Base-by-base conservation (phyloP, 192 early-diverging fungal genomes). In the Gamsiella multidivaricata region DNA sequence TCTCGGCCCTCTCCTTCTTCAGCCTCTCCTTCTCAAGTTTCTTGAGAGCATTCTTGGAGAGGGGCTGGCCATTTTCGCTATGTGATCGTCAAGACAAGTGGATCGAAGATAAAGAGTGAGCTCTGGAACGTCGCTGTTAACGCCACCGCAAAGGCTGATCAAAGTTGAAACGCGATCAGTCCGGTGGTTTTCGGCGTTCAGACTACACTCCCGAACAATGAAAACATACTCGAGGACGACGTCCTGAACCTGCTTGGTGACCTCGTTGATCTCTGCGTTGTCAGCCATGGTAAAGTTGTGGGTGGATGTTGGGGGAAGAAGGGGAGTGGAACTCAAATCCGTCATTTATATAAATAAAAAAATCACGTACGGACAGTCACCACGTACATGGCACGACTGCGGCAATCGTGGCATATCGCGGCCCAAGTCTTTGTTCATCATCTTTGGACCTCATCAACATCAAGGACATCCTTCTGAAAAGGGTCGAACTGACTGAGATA, bases 1-100 rank as follows among this genome's bases (percentile, higher is more conserved):
- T 82, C 14, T 83, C 90, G 9, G 88, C 91, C 28, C 85, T 86
- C 55, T 88, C 86, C 70, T 91, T 93, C 92, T 97, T 98, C 75
- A 96, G 92, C 46, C 85, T 83, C 80, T 96, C 90, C 84, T 95
- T 95, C 67, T 94, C 90, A 15, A 93, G 88, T 86, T 98, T 98
- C 88, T 98, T 98, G 39, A 97, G 84, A 9, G 91, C 93, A 71
- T 90, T 91, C 83, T 96, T 96, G 41, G 95, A 93, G 41, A 96
- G 85, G 22, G 97, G 94, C 70, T 96, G 91, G 57, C 95, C 97
- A 33, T 96, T 92, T 61, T 92, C 92, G 64, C 74, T 78, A 59
- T 1, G 54, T 18, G 17, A 46, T n/a, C 10, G n/a, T 5, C 45
- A 46, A 9, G n/a, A 46, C 9, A 6, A 46, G 9, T 9, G 37